Percentiles rank a stretch among this genome's conserved stretches.
These are phyloP conservation scores for Colletotrichum liriopes DNA, from an alignment of 2,329 filamentous ascomycete species.

Conservation along the genomic window DNA sequence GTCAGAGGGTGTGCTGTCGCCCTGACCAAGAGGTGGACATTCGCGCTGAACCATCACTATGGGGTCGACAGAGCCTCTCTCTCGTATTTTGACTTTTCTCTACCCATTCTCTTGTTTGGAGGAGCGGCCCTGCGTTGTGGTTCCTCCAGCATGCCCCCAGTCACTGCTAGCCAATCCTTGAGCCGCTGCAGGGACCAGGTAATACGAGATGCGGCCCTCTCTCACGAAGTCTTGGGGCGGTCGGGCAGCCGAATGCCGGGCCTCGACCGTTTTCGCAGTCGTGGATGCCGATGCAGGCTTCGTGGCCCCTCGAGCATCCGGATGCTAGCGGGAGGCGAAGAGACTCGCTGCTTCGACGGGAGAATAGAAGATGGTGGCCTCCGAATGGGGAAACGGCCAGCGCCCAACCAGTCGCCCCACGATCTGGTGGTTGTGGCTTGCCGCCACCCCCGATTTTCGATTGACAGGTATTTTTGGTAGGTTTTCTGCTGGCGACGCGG, in stretches of 20 bases:
- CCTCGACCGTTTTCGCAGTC: constrained; percentile 19
- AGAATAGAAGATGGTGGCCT: constrained; percentile 14
- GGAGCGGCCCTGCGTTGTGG: constrained; percentile 25
- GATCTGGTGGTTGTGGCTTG: constrained; percentile 34
- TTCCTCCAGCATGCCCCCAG: constrained; percentile 31
- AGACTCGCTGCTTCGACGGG: constrained; percentile 2
- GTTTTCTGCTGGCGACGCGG: constrained; percentile 8
- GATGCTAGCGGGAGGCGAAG: constrained; percentile 11
- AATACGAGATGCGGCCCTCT: constrained; percentile 33
- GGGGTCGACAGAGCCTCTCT: constrained; percentile 32
- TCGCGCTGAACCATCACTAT: constrained; percentile 21
- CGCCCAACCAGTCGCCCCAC: constrained; percentile 10
- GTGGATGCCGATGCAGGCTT: constrained; percentile 30
- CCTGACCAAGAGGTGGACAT: constrained; percentile 26
- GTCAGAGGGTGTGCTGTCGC: constrained; percentile 31
- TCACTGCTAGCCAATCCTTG: constrained; percentile 34
- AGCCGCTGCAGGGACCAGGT: constrained; percentile 36
- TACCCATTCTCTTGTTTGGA: constrained; percentile 19
- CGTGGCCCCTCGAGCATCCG: constrained; percentile 31
- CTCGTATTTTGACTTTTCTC: constrained; percentile 34
- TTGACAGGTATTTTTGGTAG: constrained; percentile 32
- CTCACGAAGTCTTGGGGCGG: constrained; percentile 3
- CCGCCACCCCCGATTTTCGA: constrained; percentile 3
- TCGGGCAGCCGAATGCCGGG: constrained; percentile 35
- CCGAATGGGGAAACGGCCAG: constrained; percentile 26